Conservation (phyloP, 495 filamentous ascomycete species). For the Daldinia caldariorum region DNA sequence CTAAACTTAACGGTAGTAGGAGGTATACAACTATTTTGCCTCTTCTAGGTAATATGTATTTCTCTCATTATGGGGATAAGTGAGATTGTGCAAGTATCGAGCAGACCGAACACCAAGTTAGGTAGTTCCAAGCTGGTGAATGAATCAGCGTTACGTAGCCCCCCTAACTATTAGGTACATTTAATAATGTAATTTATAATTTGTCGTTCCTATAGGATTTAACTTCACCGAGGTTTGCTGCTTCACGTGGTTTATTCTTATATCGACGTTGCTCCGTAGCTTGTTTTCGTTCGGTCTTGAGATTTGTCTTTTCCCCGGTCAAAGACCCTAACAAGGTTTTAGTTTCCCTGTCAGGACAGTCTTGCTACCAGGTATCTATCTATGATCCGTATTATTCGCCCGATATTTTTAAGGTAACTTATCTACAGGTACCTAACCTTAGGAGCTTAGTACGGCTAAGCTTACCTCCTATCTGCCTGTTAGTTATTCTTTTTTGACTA, state of each 20-base stretch:
- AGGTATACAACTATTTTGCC: neutral
- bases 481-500: slow-evolving; percentile 5
- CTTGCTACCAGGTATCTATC: slow-evolving; percentile 4
- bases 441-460: neutral
- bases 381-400: slow-evolving; percentile 1
- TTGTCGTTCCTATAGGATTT: neutral
- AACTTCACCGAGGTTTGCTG: neutral
- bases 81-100: neutral
- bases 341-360: slow-evolving; percentile 19
- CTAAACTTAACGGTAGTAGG: neutral
- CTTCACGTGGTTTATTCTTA: neutral
- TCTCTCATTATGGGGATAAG: neutral
- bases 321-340: slow-evolving; percentile 13
- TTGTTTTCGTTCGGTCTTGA: slow-evolving; percentile 8
- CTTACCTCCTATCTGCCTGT: too few relatives aligned
- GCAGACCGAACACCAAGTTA: neutral
- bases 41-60: neutral
- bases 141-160: slow-evolving; percentile 40
- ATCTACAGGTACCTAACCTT: too few relatives aligned
- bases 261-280: neutral
- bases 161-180: neutral
- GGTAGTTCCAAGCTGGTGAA: neutral
- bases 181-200: too few relatives aligned
- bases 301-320: slow-evolving; percentile 3
- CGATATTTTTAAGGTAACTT: slow-evolving; percentile 12